Evolutionary conservation across 1,284 basidiomycete species (phyloP).

Genomic region (Cryptococcus sp.): DNA sequence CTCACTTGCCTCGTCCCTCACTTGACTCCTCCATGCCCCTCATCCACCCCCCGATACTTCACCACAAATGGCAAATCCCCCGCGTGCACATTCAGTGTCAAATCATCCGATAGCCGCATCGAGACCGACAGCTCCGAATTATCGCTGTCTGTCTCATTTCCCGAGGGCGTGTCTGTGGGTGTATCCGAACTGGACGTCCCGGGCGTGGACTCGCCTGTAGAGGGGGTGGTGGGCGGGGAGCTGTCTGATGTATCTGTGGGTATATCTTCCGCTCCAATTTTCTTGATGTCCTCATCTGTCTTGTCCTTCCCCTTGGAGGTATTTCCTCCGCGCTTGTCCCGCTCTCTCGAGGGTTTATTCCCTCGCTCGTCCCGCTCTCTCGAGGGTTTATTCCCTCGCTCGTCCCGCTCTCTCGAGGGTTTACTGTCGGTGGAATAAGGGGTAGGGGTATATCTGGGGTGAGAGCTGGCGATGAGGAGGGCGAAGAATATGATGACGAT

Average conservation of each 20-base stretch:
- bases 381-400: background rate
- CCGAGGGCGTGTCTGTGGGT: background rate
- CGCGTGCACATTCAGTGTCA: background rate
- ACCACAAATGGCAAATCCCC: too few relatives aligned
- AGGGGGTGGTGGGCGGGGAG: too few relatives aligned
- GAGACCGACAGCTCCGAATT: background rate
- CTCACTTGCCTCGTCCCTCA: too few relatives aligned
- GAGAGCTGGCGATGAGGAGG: constrained; percentile 1
- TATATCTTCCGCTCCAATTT: background rate
- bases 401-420: background rate
- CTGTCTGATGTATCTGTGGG: too few relatives aligned
- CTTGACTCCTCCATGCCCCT: too few relatives aligned
- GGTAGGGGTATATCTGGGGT: background rate
- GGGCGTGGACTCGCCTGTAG: too few relatives aligned
- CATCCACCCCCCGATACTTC: too few relatives aligned
- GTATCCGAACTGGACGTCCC: background rate
- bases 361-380: background rate
- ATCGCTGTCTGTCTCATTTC: background rate
- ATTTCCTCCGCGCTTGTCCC: background rate
- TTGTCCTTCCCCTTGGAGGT: background rate
- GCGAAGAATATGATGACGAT: constrained; percentile 11
- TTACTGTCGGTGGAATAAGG: too few relatives aligned
- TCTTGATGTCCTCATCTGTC: background rate
- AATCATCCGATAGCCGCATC: background rate
- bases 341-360: background rate